phyloP scores from a whole-genome alignment of 805 yeast species.

The Yamadazyma laniorum region DNA sequence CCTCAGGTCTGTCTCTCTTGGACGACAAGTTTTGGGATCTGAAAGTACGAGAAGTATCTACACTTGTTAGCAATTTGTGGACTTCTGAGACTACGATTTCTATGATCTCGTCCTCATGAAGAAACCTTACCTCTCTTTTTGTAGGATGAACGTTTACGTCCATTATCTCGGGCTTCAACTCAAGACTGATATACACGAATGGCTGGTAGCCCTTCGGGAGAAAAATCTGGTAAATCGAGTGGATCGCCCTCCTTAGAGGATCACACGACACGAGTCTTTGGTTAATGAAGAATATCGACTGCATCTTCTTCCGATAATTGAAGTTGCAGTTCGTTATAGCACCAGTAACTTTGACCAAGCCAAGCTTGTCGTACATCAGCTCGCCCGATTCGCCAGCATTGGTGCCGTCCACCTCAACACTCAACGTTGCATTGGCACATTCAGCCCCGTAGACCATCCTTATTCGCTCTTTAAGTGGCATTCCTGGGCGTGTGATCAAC shows the following conservation, averaged over 20 bases:
- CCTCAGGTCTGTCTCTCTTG: slow-evolving; percentile 17
- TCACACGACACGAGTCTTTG: slow-evolving; percentile 80
- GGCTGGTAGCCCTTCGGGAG: slow-evolving; percentile 77
- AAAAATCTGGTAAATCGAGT: slow-evolving; percentile 57
- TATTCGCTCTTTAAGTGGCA: slow-evolving; percentile 63
- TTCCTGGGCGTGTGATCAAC: slow-evolving; percentile 53
- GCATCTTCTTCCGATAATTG: slow-evolving; percentile 58
- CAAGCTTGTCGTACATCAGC: slow-evolving; percentile 28
- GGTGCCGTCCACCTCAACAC: slow-evolving; percentile 34
- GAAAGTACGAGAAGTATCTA: slow-evolving; percentile 69
- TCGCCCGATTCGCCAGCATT: neutral
- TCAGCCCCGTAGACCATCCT: slow-evolving; percentile 68
- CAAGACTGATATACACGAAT: slow-evolving; percentile 73
- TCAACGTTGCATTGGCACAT: slow-evolving; percentile 63
- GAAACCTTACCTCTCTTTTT: slow-evolving; percentile 83
- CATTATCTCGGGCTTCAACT: slow-evolving; percentile 62
- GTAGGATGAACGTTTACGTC: slow-evolving; percentile 98
- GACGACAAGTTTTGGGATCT: slow-evolving; percentile 53
- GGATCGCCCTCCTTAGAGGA: slow-evolving; percentile 68
- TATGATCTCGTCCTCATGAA: slow-evolving; percentile 83
- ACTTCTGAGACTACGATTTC: slow-evolving; percentile 52
- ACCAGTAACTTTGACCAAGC: slow-evolving; percentile 56
- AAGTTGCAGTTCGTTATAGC: slow-evolving; percentile 71
- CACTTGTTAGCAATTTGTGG: slow-evolving; percentile 48
- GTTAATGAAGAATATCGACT: slow-evolving; percentile 82